A percentile compares a stretch with the other conserved stretches of the same genome.
These are phyloP conservation scores for Fusarium oligoseptatum DNA, from an alignment of 2,329 filamentous ascomycete genomes.

Conservation along the genomic window DNA sequence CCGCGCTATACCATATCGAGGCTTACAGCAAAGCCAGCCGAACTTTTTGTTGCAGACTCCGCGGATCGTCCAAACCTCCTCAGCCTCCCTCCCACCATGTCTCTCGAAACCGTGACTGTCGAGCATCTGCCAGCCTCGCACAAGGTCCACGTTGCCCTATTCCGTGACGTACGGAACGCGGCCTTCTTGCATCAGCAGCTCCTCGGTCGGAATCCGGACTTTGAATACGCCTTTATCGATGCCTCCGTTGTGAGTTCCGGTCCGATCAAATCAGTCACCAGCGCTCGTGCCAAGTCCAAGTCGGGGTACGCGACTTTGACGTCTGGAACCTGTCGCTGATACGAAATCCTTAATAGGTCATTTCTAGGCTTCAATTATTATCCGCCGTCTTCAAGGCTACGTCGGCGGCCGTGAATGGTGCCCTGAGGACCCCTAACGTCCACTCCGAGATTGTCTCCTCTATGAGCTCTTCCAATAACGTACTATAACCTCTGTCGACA, in stretches of 20 bases:
- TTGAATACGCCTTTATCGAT: conserved; percentile 95
- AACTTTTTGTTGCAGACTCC: conserved; percentile 18
- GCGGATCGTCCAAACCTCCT: conserved; percentile 6
- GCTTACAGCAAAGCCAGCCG: neutral
- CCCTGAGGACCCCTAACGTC: conserved; percentile 84
- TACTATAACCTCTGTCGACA: conserved; percentile 50
- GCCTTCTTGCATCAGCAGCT: conserved; percentile 85
- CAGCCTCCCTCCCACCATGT: conserved; percentile 53
- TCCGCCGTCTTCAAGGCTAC: conserved; percentile 84
- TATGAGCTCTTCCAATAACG: conserved; percentile 86
- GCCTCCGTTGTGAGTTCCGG: conserved; percentile 75
- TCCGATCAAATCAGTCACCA: neutral
- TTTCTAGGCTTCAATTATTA: conserved; percentile 80
- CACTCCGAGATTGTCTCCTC: conserved; percentile 90
- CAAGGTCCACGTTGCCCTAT: conserved; percentile 80
- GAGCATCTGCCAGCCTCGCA: conserved; percentile 80
- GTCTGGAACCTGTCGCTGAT: conserved; percentile 18
- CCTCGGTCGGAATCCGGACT: conserved; percentile 84
- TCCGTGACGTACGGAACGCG: conserved; percentile 82
- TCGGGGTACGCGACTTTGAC: conserved; percentile 27
- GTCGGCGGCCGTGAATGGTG: conserved; percentile 70
- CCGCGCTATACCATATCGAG: conserved; percentile 16
- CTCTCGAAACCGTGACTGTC: conserved; percentile 76
- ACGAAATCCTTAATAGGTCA: conserved; percentile 62
- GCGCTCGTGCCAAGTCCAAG: neutral